These are phyloP conservation scores for Populus deltoides DNA, from an alignment of 345 rosid species.

Conservation along the genomic window DNA sequence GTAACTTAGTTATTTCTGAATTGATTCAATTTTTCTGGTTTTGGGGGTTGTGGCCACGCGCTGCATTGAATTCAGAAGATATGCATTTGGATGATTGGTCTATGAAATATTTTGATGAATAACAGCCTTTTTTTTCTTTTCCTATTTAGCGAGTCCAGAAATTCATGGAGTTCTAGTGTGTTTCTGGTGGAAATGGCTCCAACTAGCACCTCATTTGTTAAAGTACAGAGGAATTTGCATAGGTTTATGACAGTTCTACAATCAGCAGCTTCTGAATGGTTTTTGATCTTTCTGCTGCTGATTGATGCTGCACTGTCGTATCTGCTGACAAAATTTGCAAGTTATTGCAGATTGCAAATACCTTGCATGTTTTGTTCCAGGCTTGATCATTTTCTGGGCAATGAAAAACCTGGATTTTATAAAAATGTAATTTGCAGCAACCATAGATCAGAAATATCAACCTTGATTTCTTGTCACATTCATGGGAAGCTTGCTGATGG, in stretches of 20 bases:
- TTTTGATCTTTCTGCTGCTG: slow-evolving; percentile 22
- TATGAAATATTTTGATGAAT: slow-evolving; percentile 1
- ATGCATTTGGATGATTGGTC: slow-evolving; percentile 20
- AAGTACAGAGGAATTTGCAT: neutral
- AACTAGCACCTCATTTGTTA: neutral
- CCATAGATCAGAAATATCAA: slow-evolving; percentile 27
- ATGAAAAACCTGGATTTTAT: slow-evolving; percentile 19
- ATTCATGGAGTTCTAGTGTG: slow-evolving; percentile 19
- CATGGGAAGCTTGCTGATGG: slow-evolving; percentile 30
- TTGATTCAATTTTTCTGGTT: slow-evolving; percentile 11
- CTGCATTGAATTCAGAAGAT: slow-evolving; percentile 16
- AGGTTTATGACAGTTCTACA: slow-evolving; percentile 2
- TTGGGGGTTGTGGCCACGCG: slow-evolving; percentile 3
- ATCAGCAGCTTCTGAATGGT: slow-evolving; percentile 28
- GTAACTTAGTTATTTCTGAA: neutral
- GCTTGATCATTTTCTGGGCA: slow-evolving; percentile 22
- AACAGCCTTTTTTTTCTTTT: slow-evolving; percentile 10
- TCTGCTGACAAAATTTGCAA: slow-evolving; percentile 19
- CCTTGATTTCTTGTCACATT: slow-evolving; percentile 19
- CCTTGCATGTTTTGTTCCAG: slow-evolving; percentile 33
- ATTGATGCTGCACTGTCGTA: slow-evolving; percentile 21
- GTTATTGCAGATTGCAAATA: slow-evolving; percentile 13
- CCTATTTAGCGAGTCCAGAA: slow-evolving; percentile 6
- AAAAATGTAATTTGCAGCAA: slow-evolving; percentile 13
- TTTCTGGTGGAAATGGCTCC: slow-evolving; percentile 20